Conservation (phyloP, 306 rosid species). For the Rosa chinensis region DNA sequence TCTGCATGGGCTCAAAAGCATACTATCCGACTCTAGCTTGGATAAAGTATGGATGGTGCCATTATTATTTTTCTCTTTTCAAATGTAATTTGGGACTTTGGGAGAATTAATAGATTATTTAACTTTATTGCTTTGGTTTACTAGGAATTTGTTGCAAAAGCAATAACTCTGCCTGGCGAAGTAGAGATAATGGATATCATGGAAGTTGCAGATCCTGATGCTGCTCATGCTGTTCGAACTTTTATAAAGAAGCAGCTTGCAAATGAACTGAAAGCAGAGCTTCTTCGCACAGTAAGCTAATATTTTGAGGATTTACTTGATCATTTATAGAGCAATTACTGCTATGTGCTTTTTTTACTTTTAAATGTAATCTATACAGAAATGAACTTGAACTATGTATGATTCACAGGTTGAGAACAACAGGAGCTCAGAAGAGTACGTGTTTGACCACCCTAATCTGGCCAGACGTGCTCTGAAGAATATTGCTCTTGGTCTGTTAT, state of each 20-base stretch:
- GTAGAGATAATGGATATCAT: conserved; percentile 99
- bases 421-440: conserved; percentile 68
- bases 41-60: conserved; percentile 62
- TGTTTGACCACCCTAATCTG: conserved; percentile 69
- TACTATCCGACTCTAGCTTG: conserved; percentile 68
- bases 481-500: conserved; percentile 69
- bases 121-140: conserved; percentile 24
- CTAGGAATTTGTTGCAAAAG: conserved; percentile 92
- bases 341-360: conserved; percentile 6
- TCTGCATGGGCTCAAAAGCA: conserved; percentile 68
- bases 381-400: conserved; percentile 3
- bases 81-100: conserved; percentile 5
- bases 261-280: conserved; percentile 65
- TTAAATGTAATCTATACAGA: conserved; percentile 10
- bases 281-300: conserved; percentile 59
- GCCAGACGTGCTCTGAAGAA: conserved; percentile 96
- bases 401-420: conserved; percentile 67
- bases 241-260: conserved; percentile 93
- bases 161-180: conserved; percentile 94
- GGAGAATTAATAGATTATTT: conserved; percentile 18
- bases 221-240: conserved; percentile 81
- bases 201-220: conserved; percentile 97
- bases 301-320: conserved; percentile 19
- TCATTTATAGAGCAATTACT: background rate
- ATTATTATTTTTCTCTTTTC: conserved; percentile 2